Base-by-base conservation (phyloP, 495 filamentous ascomycete species). In the Penicillium daleae region DNA sequence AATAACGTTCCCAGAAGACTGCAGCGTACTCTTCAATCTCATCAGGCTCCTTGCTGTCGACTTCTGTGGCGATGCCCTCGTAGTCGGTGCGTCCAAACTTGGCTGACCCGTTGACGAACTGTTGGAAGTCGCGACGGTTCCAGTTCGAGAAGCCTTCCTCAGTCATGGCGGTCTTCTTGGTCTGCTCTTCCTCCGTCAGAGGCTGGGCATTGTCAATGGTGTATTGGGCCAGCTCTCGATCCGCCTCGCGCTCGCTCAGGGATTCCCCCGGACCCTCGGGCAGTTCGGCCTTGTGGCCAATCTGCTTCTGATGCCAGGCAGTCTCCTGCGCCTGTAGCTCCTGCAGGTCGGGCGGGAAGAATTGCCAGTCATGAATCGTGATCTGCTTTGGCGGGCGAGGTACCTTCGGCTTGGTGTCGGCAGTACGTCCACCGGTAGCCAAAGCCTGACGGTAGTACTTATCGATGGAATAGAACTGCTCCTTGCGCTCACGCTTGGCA, bases 51-150 rank as follows among this genome's bases (percentile, higher is more conserved):
- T 98, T 99, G 80, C 86, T 91, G 67, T 97, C 96, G 33, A 97
- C 89, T 69, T 99, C 96, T 17, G 88, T 86, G 7, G 93, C 86
- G 67, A 99, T 98, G 19, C 85, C 83, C 17, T 86, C 86, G 66
- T 91, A 97, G 71, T 93, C 89, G 24, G 86, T 86, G 26, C 93
- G 90, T 13, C 96, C 96, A 71, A 92, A 94, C 70, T 93, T 93
- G 49, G 91, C 95, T 21, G 91, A 94, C 24, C 93, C 92, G 70
- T 97, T 96, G 74, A 98, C 82, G 69, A 99, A 99, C 66, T 97
- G 94, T 68, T 97, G 93, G 82, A 98, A 99, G 74, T 99, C 96
- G 69, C 96, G 87, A 59, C 92, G 87, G 75, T 97, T 97, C 96
- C 96, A 99, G 44, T 92, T 86, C 2, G 86, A 88, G 71, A 99